These are phyloP conservation scores for Microstegium vimineum DNA, from an alignment of 176 grass and related monocot species.

Conservation along the genomic window DNA sequence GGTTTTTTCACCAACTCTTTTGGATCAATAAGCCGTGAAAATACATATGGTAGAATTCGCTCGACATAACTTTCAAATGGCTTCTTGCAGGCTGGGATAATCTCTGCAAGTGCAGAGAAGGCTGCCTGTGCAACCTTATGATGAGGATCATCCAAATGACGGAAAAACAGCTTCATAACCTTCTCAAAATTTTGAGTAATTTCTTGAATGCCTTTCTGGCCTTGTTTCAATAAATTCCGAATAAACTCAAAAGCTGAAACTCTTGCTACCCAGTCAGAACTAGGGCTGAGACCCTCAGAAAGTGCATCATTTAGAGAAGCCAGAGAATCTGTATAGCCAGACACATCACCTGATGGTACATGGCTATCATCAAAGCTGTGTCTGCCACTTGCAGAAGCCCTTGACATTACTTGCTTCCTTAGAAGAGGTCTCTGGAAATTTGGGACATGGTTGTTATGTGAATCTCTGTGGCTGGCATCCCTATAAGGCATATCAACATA, in stretches of 20 bases:
- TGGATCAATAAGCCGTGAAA: constrained; percentile 89
- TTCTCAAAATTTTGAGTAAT: constrained; percentile 94
- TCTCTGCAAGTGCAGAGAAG: constrained; percentile 82
- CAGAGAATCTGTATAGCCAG: constrained; percentile 70
- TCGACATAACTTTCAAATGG: constrained; percentile 86
- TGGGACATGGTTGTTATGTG: constrained; percentile 63
- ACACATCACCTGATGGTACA: constrained; percentile 49
- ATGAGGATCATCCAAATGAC: constrained; percentile 98
- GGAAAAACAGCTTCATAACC: constrained; percentile 98
- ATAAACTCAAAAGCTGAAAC: constrained; percentile 97
- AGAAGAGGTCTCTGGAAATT: constrained; percentile 99
- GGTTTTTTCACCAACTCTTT: constrained; percentile 95
- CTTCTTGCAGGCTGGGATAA: constrained; percentile 95
- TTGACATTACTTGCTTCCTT: constrained; percentile 89
- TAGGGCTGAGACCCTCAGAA: constrained; percentile 87
- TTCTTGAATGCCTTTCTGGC: constrained; percentile 82
- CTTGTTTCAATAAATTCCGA: constrained; percentile 77
- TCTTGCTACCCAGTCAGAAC: constrained; percentile 83
- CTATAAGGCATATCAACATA: constrained; percentile 63
- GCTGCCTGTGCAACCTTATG: constrained; percentile 93
- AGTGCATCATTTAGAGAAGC: constrained; percentile 86
- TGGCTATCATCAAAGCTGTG: constrained; percentile 77
- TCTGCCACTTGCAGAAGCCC: constrained; percentile 63
- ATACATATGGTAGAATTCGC: constrained; percentile 85
- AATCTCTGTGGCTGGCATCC: constrained; percentile 68